Base-by-base conservation (phyloP, 2,329 filamentous ascomycete species). In the Calcarisporium arbuscula region DNA sequence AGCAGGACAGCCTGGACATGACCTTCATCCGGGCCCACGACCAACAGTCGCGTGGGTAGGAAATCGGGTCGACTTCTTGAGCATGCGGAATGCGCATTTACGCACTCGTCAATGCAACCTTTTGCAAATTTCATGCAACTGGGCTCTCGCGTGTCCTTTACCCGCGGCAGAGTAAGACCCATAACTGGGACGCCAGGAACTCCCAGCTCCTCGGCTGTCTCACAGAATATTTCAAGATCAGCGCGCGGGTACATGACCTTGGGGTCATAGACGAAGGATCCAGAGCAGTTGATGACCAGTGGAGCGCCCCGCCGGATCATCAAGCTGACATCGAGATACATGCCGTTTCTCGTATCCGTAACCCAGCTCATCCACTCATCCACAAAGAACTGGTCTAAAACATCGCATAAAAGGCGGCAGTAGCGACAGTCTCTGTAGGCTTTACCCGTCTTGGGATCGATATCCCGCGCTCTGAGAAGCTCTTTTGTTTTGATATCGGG, bases 301-400 rank as follows among this genome's bases (percentile, higher is more conserved):
- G 36, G 33, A 6, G 11, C 5, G 3, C 23, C 36, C 14, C n/a
- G 11, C 5, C n/a, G 10, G 20, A 39, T 11, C 8, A 18, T 17
- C 5, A 38, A 12, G 8, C 18, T 10, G 23, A 36, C 23, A 8
- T 16, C 15, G n/a, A 7, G 11, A 17, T 19, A 6, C n/a, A 12
- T 15, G 16, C 16, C 15, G 6, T 7, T 19, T 5, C 4, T 25
- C 14, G 37, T 27, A 10, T 39, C 34, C 5, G 18, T 9, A 9
- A 17, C n/a, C 37, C 37, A 39, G 12, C 28, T 17, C 5, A 20
- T 14, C 11, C 22, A 19, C 6, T n/a, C 14, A 5, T 29, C 25
- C 4, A 17, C n/a, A 6, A 39, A 36, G 34, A 39, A 39, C 4
- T 25, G 6, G 30, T 36, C 35, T 16, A 39, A 29, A 4, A 21